Conservation (phyloP, 257 asterid species). For the Paulownia fortunei region DNA sequence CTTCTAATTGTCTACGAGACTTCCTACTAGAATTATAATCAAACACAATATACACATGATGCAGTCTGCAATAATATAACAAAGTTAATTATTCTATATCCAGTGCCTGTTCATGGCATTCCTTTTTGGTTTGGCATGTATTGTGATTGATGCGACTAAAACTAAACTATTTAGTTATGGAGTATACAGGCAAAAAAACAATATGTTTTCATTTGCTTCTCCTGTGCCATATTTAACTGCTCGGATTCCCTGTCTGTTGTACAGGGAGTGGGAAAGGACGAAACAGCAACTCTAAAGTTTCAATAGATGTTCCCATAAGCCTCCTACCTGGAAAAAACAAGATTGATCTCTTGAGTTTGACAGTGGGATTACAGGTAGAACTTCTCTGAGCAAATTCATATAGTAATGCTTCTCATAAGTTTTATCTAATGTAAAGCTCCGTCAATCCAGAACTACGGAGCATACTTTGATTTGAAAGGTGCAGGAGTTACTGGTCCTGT, state of each 20-base stretch:
- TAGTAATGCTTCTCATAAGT: background rate
- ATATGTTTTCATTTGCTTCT: background rate
- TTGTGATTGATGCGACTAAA: background rate
- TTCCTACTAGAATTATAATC: background rate
- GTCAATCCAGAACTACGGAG: constrained; percentile 76
- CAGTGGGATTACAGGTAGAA: constrained; percentile 90
- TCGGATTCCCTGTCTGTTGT: constrained; percentile 17
- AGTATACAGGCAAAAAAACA: background rate
- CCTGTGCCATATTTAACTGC: background rate
- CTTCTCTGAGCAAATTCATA: background rate
- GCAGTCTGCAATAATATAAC: too few relatives aligned
- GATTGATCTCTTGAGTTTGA: constrained; percentile 80
- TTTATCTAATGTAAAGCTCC: constrained; percentile 31
- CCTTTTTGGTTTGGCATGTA: too few relatives aligned
- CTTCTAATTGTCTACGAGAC: background rate
- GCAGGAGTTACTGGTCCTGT: constrained; percentile 90
- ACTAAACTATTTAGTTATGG: background rate
- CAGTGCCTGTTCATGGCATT: too few relatives aligned
- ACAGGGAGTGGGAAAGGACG: constrained; percentile 75
- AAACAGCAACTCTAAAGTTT: constrained; percentile 47
- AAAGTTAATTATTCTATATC: too few relatives aligned
- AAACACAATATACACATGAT: too few relatives aligned
- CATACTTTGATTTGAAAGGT: constrained; percentile 59
- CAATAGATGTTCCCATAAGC: constrained; percentile 65
- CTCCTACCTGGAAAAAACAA: constrained; percentile 61